phyloP scores from a whole-genome alignment of 129 eudicot genomes.

The Helichrysum umbraculigerum region DNA sequence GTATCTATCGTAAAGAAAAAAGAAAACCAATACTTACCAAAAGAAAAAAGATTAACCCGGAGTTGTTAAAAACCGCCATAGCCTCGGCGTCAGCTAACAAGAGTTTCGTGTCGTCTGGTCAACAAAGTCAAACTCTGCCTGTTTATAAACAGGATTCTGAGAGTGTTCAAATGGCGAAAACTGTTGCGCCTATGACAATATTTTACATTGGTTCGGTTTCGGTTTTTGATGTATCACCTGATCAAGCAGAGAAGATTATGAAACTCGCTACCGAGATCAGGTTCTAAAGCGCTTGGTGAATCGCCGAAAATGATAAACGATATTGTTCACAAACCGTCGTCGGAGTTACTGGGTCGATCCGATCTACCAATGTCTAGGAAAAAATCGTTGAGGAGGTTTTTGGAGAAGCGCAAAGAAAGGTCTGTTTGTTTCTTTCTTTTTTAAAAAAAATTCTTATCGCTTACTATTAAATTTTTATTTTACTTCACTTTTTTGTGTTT shows the following conservation, averaged over 20 bases:
- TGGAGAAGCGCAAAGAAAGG: conserved; percentile 80
- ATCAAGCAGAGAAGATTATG: conserved; percentile 46
- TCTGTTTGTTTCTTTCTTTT: conserved; percentile 14
- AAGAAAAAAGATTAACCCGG: conserved; percentile 77
- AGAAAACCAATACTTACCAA: no score
- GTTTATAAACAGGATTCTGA: conserved; percentile 30
- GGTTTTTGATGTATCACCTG: conserved; percentile 49
- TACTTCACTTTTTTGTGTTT: no score
- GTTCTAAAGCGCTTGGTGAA: conserved; percentile 21
- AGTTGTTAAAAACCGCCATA: conserved; percentile 55
- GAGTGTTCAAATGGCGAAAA: conserved; percentile 9
- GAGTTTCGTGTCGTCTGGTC: conserved; percentile 16
- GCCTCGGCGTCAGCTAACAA: conserved; percentile 37
- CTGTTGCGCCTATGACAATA: conserved; percentile 53
- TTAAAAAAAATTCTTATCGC: no score
- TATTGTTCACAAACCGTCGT: conserved; percentile 23
- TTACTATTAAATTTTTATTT: no score
- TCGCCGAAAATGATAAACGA: neutral
- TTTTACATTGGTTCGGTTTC: conserved; percentile 66
- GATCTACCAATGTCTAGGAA: conserved; percentile 57
- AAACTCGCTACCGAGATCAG: conserved; percentile 38
- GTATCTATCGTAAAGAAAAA: no score
- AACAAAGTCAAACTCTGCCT: conserved; percentile 32
- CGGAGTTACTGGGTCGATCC: conserved; percentile 22
- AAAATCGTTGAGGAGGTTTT: conserved; percentile 63